These are phyloP conservation scores for Alternaria alternata DNA, from an alignment of 2,329 filamentous ascomycete species.

Conservation along the genomic window DNA sequence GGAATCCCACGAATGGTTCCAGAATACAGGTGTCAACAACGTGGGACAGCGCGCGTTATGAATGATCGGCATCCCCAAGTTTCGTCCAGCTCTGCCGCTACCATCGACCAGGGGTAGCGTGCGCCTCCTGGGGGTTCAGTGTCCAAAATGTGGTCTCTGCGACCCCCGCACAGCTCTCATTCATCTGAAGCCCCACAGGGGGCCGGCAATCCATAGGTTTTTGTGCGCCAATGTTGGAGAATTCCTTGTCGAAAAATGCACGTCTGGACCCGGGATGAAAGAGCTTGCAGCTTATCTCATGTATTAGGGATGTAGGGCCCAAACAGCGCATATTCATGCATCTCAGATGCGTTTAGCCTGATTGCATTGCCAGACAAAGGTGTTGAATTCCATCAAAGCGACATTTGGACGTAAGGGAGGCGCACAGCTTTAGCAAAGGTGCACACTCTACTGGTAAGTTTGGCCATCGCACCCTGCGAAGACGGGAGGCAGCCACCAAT, in stretches of 20 bases:
- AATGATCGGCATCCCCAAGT: constrained; percentile 14
- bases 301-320: constrained; percentile 8
- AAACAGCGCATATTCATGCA: constrained; percentile 4
- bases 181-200: constrained; percentile 24
- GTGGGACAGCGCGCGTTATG: constrained; percentile 17
- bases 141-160: constrained; percentile 18
- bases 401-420: neutral
- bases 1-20: neutral
- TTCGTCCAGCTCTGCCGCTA: neutral
- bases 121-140: constrained; percentile 13
- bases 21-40: neutral
- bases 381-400: neutral
- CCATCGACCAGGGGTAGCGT: constrained; percentile 10
- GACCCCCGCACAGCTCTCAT: constrained; percentile 15
- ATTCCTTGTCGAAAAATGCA: constrained; percentile 5
- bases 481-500: constrained; percentile 4
- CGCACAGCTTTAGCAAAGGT: neutral
- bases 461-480: neutral
- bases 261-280: constrained; percentile 3
- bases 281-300: constrained; percentile 2
- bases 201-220: constrained; percentile 11
- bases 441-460: neutral
- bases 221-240: constrained; percentile 18
- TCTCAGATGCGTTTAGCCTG: constrained; percentile 5
- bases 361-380: neutral